These are phyloP conservation scores for Candida golubevii DNA, from an alignment of 805 yeast genomes.

Conservation along the genomic window DNA sequence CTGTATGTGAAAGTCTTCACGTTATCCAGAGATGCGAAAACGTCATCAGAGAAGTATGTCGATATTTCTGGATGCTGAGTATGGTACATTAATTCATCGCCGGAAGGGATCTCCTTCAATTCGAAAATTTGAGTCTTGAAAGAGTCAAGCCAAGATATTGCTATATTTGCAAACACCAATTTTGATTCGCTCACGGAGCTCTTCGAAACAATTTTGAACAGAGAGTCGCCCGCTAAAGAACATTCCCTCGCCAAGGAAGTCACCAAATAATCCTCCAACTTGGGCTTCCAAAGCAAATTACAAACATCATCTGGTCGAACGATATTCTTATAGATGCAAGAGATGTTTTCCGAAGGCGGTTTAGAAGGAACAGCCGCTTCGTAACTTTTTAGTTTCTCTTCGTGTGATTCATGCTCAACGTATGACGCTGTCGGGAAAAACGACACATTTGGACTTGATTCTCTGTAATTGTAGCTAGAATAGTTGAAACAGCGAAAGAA, in stretches of 20 bases:
- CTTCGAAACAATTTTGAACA: constrained; percentile 20
- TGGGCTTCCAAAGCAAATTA: constrained; percentile 30
- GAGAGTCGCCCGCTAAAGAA: constrained; percentile 25
- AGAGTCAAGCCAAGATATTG: constrained; percentile 27
- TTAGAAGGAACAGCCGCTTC: constrained; percentile 32
- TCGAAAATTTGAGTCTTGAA: constrained; percentile 20
- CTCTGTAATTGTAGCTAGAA: no score
- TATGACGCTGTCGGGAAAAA: constrained; percentile 28
- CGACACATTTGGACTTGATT: not conserved
- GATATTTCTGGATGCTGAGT: not conserved
- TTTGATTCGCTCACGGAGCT: constrained; percentile 11
- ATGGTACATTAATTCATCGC: constrained; percentile 1
- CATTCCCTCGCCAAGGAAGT: constrained; percentile 27
- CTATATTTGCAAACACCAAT: constrained; percentile 26
- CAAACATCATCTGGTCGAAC: constrained; percentile 31
- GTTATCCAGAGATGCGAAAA: not conserved
- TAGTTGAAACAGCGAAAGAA: no score
- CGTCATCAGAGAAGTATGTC: constrained; percentile 2
- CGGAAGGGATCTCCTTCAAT: constrained; percentile 7
- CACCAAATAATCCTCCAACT: constrained; percentile 27
- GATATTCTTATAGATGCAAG: constrained; percentile 20
- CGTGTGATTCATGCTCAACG: constrained; percentile 26
- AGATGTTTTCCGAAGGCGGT: constrained; percentile 18
- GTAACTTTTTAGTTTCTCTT: constrained; percentile 25
- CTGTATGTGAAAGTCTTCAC: constrained; percentile 5